Evolutionary conservation across 768 basidiomycete genomes (phyloP), one percentile per base, ranked within the genome.

Genomic region (Leccinellum luteum): DNA sequence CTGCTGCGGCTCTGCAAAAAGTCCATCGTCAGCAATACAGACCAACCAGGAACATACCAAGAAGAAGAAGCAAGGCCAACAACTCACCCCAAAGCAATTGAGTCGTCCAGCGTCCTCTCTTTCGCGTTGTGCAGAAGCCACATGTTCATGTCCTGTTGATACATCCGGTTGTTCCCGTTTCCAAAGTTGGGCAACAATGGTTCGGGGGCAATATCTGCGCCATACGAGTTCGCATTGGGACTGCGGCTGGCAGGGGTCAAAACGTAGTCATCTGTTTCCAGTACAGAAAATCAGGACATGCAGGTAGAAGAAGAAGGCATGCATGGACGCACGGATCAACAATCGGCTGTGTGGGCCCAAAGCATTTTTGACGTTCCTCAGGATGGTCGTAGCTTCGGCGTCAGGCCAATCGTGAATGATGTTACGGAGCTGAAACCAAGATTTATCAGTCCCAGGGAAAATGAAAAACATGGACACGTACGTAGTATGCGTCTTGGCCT

Each of bases 151-250:
- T 83, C 81, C 49, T 75, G 75, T 31, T 77, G 66, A 58, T 81
- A 81, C 28, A 69, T 68, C 6, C 75, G 66, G 34, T 76, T 65
- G 43, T 68, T 69, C 2, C 77, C 80, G 7, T 74, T 70, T 17
- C 79, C 80, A 52, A 75, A 81, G 63, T 81, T 81, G 6, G 81
- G 73, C 2, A 82, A 69, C 50, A 83, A 66, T 0, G 79, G 81
- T 52, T 75, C 74, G 0, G 79, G 80, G 1, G 78, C 79, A 59
- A 63, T 45, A 9, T 67, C 66, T 69, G 60, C 45, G 35, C 56
- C 59, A 35, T 52, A 58, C 4, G 54, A 56, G 4, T 56, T 52
- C 3, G 50, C 43, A 23, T 30, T 56, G 8, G 52, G 44, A 21
- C 57, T 57, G 27, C 51, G 58, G 25, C 58, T 43, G 23, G 62